Evolutionary conservation across 495 filamentous ascomycete genomes (phyloP), one percentile per base, ranked within the genome.

Genomic region (Cercophora newfieldiana): DNA sequence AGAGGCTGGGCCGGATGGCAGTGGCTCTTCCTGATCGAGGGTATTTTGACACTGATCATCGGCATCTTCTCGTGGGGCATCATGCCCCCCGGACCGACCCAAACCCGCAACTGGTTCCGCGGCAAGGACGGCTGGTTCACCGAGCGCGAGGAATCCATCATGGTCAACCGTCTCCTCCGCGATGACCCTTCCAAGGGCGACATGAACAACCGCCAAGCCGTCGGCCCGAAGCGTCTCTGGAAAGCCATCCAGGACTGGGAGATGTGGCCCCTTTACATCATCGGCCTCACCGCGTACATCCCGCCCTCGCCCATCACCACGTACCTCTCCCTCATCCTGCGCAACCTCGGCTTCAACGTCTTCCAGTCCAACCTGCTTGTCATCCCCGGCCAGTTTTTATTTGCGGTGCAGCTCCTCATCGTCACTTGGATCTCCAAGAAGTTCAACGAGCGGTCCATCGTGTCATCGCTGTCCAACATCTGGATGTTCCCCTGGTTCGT

Each of bases 101-200:
- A 88, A 71, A 89, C 86, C 0, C 77, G 79, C 26, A 81, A 77
- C 56, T 83, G 83, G 82, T 82, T 83, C 60, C 75, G 85, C 7
- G 79, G 82, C 18, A 85, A 84, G 61, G 65, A 79, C 30, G 85
- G 85, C 0, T 90, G 87, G 87, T 89, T 88, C 68, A 82, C 71
- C 0, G 85, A 86, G 5, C 80, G 79, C n/a, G 87, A 88, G 66
- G 86, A 83, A 33, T 66, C 65, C 12, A 89, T 89, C 65, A 71
- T 88, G 4, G 86, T 88, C 44, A 89, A 89, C 69, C 80, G 87
- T 0, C 76, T 89, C 18, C 74, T 89, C 4, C 84, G 88, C 24
- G 87, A 89, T 54, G 87, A 89, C 68, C 87, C 87, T 18, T 81
- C 79, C 59, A 90, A 89, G 71, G 86, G 85, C 25, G 80, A 84